These are phyloP conservation scores for Uromyces viciae-fabae DNA, from an alignment of 1,284 basidiomycete species.

Conservation along the genomic window DNA sequence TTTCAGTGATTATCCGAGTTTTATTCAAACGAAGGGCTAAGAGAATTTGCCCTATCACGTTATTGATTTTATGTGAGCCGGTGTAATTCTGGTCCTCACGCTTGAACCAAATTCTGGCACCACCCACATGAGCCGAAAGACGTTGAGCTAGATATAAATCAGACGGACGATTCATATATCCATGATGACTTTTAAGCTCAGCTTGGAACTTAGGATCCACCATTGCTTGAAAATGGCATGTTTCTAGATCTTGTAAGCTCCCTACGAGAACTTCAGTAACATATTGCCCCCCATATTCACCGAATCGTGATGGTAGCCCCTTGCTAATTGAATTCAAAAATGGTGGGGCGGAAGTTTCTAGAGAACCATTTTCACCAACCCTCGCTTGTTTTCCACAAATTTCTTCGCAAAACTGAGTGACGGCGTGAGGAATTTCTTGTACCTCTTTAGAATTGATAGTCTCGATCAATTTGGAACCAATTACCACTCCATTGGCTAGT, in stretches of 20 bases:
- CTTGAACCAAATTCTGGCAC: constrained; percentile 96
- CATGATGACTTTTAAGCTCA: constrained; percentile 82
- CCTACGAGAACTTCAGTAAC: constrained; percentile 92
- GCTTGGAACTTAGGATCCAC: constrained; percentile 87
- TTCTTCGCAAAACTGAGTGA: constrained; percentile 27
- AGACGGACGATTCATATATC: constrained; percentile 77
- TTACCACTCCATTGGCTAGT: constrained; percentile 82
- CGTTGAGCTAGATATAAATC: constrained; percentile 71
- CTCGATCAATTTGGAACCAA: constrained; percentile 79
- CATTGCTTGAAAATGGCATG: constrained; percentile 79
- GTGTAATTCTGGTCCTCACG: constrained; percentile 93
- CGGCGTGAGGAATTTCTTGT: constrained; percentile 55
- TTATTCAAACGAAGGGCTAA: constrained; percentile 89
- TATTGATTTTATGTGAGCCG: constrained; percentile 95
- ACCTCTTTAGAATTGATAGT: constrained; percentile 64
- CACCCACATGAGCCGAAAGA: constrained; percentile 71
- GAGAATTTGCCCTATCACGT: constrained; percentile 90
- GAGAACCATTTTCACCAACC: background rate
- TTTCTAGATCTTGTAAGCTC: constrained; percentile 83
- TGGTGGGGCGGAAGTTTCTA: background rate
- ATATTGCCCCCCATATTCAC: constrained; percentile 93
- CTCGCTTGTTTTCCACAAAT: background rate
- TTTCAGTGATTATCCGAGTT: constrained; percentile 95
- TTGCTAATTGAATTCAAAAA: background rate
- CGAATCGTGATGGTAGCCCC: constrained; percentile 66